phyloP scores from a whole-genome alignment of 2,329 filamentous ascomycete genomes.

The Cladosporium halotolerans region DNA sequence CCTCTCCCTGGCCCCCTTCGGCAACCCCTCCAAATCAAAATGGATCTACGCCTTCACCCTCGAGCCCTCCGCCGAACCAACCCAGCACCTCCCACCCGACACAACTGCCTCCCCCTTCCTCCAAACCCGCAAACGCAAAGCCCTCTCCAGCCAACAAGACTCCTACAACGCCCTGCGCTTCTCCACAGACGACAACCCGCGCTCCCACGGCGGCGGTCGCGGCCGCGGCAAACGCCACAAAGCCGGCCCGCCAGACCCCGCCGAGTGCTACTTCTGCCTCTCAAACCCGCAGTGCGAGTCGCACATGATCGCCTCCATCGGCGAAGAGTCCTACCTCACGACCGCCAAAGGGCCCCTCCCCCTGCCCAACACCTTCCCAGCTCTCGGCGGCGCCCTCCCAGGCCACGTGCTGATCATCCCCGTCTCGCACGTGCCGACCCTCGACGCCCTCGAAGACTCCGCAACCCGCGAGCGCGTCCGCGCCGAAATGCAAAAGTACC shows the following conservation, averaged over 20 bases:
- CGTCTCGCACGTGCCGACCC: slow-evolving; percentile 70
- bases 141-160: slow-evolving; percentile 26
- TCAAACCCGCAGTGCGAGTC: slow-evolving; percentile 77
- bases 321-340: slow-evolving; percentile 79
- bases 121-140: slow-evolving; percentile 47
- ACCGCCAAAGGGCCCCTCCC: slow-evolving; percentile 87
- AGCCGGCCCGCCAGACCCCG: slow-evolving; percentile 46
- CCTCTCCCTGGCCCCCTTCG: slow-evolving; percentile 76
- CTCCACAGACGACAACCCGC: slow-evolving; percentile 38
- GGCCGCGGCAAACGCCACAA: slow-evolving; percentile 33
- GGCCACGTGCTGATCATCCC: slow-evolving; percentile 89
- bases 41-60: slow-evolving; percentile 66
- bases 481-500: slow-evolving; percentile 78
- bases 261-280: slow-evolving; percentile 90
- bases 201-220: slow-evolving; percentile 29
- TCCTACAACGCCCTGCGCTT: slow-evolving; percentile 43
- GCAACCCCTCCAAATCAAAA: slow-evolving; percentile 71
- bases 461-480: slow-evolving; percentile 52
- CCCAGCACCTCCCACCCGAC: slow-evolving; percentile 58
- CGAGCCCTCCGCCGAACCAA: slow-evolving; percentile 54
- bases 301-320: slow-evolving; percentile 87
- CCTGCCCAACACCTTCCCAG: slow-evolving; percentile 62
- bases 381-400: slow-evolving; percentile 59
- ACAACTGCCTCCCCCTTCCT: slow-evolving; percentile 71
- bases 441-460: slow-evolving; percentile 58